Conservation (phyloP, 768 basidiomycete genomes). For the Stropharia rugosoannulata region DNA sequence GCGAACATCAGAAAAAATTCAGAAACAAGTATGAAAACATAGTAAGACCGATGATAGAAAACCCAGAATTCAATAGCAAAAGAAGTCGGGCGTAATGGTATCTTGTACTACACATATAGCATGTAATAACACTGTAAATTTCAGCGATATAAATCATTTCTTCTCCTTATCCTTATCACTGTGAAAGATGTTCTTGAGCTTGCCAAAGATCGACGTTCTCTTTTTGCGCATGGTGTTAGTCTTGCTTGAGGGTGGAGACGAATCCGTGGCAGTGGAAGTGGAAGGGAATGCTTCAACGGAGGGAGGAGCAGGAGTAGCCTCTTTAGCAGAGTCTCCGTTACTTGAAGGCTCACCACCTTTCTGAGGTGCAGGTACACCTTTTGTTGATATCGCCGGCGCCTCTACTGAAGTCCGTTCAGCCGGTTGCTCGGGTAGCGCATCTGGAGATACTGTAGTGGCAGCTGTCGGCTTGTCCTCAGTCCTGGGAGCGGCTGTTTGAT, state of each 20-base stretch:
- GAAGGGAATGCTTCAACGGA: constrained; percentile 18
- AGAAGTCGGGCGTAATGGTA: neutral
- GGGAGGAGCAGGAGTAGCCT: constrained; percentile 2
- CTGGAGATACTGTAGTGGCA: too few species aligned
- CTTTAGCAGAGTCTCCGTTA: neutral
- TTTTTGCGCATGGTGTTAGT: constrained; percentile 39
- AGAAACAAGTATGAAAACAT: constrained; percentile 5
- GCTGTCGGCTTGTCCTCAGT: too few species aligned
- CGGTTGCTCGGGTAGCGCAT: too few species aligned
- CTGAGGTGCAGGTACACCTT: too few species aligned
- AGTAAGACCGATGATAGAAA: constrained; percentile 4
- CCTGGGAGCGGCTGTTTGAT: too few species aligned
- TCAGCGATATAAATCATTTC: constrained; percentile 11
- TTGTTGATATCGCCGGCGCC: too few species aligned
- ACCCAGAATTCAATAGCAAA: constrained; percentile 2
- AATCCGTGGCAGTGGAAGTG: constrained; percentile 11
- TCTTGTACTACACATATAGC: neutral
- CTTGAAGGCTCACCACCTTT: neutral
- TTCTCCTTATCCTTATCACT: constrained; percentile 41
- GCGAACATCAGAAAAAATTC: neutral
- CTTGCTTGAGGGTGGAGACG: constrained; percentile 30
- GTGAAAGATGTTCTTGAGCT: constrained; percentile 49
- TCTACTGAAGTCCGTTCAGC: too few species aligned
- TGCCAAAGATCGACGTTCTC: constrained; percentile 56
- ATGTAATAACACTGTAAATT: too few species aligned